A percentile compares a stretch with the other conserved stretches of the same genome.
Conservation (phyloP, 1,284 basidiomycete species). For the Inonotus obliquus region DNA sequence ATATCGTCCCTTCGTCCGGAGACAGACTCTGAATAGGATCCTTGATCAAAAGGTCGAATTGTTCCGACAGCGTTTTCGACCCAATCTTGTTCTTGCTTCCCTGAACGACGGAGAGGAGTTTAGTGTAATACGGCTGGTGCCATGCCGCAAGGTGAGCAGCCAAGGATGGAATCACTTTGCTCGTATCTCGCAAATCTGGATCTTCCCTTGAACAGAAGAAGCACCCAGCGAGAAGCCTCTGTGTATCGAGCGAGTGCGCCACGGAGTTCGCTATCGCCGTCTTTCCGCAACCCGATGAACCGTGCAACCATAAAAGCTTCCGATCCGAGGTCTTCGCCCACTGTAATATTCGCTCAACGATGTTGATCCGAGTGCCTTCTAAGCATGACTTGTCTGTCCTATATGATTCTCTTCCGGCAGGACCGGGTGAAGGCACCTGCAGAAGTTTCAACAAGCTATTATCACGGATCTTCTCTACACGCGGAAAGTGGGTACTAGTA, state of each 20-base stretch:
- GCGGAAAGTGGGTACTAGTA: neutral
- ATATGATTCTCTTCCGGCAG: neutral
- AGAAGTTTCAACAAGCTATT: neutral
- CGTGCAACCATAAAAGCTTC: slow-evolving; percentile 3
- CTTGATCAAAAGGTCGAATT: slow-evolving; percentile 4
- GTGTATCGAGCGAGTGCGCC: neutral
- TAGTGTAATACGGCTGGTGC: neutral
- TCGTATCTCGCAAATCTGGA: neutral
- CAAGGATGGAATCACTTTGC: neutral
- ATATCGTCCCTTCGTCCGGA: neutral
- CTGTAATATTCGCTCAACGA: neutral
- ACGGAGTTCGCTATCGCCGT: slow-evolving; percentile 6
- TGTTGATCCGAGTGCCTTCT: neutral
- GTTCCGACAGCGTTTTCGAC: neutral
- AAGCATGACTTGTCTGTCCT: neutral
- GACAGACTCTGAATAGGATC: neutral
- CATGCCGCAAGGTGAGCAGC: neutral
- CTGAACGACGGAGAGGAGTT: neutral
- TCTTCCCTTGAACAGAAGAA: slow-evolving; percentile 13
- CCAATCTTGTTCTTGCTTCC: neutral
- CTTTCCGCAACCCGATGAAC: slow-evolving; percentile 12
- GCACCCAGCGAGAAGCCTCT: neutral
- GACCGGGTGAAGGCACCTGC: neutral
- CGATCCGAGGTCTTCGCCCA: neutral
- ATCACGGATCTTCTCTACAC: neutral